Evolutionary conservation across 108 stramenopile species (phyloP).

Genomic region (Asterionellopsis glacialis): DNA sequence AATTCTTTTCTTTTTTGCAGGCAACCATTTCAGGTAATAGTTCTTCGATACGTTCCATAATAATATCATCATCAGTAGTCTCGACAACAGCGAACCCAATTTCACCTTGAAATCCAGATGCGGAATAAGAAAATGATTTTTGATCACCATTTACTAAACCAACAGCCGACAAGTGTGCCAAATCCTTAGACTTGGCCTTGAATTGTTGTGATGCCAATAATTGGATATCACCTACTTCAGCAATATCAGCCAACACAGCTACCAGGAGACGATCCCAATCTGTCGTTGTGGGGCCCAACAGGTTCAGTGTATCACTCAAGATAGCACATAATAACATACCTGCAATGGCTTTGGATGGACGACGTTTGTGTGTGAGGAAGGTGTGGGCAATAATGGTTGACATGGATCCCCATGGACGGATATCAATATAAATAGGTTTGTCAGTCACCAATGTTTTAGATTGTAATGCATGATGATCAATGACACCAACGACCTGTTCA

Average conservation of each 20-base stretch:
- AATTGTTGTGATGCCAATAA: slow-evolving; percentile 57
- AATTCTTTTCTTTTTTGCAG: slow-evolving; percentile 45
- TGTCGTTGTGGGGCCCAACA: slow-evolving; percentile 70
- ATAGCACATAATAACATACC: slow-evolving; percentile 70
- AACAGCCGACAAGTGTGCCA: slow-evolving; percentile 36
- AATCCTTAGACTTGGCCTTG: slow-evolving; percentile 56
- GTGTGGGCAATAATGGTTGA: slow-evolving; percentile 68
- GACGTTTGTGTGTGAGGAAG: slow-evolving; percentile 40
- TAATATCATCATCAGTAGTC: slow-evolving; percentile 64
- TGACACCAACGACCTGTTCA: slow-evolving; percentile 61
- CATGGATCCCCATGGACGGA: slow-evolving; percentile 78
- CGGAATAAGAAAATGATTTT: slow-evolving; percentile 54
- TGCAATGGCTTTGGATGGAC: slow-evolving; percentile 31
- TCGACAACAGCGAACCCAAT: slow-evolving; percentile 78
- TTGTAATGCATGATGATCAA: slow-evolving; percentile 84
- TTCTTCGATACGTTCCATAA: slow-evolving; percentile 42
- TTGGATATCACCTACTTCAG: slow-evolving; percentile 57
- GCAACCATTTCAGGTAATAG: slow-evolving; percentile 53
- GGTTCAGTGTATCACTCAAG: slow-evolving; percentile 67
- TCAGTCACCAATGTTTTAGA: slow-evolving; percentile 66
- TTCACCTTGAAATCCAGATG: slow-evolving; percentile 28
- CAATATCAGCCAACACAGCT: slow-evolving; percentile 54
- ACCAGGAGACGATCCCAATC: slow-evolving; percentile 70
- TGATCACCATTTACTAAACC: slow-evolving; percentile 67
- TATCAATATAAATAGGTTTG: slow-evolving; percentile 74